Evolutionary conservation across 345 rosid species (phyloP), one percentile per base, ranked within the genome.

Genomic region (Clausena lansium): DNA sequence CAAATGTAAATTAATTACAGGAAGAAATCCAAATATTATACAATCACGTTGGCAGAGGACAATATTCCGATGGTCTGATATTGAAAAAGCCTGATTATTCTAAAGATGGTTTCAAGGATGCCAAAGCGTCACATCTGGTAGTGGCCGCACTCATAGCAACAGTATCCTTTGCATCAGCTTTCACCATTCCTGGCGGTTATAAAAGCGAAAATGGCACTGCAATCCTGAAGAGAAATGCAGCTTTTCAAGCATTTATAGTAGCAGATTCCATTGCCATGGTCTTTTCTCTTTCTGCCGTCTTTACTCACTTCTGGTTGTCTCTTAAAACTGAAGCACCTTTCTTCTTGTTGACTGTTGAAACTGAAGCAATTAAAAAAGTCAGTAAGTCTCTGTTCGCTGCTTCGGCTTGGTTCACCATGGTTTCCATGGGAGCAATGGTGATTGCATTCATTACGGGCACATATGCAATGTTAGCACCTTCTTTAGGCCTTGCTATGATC

Each of bases 221-320:
- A 20, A 7, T 28, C 24, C 13, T 63, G 6, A 62, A 3, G 5
- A 55, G 9, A 20, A 22, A 63, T 1, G 4, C 1, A 2, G 70
- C 77, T 19, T 75, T 75, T 9, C 15, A 19, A 47, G 70, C 70
- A 10, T 75, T 47, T 75, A 19, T 75, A 22, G n/a, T 62, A 63
- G 1, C 68, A 25, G 68, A 73, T 39, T 7, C 72, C 10, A 25
- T 72, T 9, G 57, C 73, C 10, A 1, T 78, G 28, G 4, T 55
- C 28, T 28, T 71, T 0, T 78, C 76, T 4, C 28, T 35, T 4
- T 25, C 27, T 33, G 66, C 59, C 1, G 33, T 63, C 24, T 32
- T 72, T 39, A 2, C 27, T 2, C 32, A 63, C 33, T 63, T 71
- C 9, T n/a, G n/a, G n/a, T n/a, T n/a, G n/a, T n/a, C n/a, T n/a